A percentile compares a stretch with the other conserved stretches of the same genome.
These are phyloP conservation scores for Leccinum pachyderme DNA, from an alignment of 1,284 basidiomycete species.

Conservation along the genomic window DNA sequence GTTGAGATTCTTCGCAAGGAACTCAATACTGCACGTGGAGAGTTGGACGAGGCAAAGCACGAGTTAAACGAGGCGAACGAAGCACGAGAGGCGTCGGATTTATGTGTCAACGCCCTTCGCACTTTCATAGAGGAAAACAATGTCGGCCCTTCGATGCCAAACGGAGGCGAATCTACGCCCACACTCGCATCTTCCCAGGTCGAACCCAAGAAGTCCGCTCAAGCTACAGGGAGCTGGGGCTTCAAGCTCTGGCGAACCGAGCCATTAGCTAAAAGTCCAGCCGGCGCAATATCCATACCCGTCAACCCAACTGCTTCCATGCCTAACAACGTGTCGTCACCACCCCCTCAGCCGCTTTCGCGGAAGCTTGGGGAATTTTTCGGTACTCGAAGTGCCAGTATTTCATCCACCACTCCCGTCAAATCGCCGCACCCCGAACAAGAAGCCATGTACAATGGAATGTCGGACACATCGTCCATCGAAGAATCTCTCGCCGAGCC, in stretches of 20 bases:
- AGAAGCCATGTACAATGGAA: constrained; percentile 43
- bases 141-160: constrained; percentile 40
- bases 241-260: constrained; percentile 66
- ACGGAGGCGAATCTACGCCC: constrained; percentile 13
- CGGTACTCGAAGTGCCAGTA: constrained; percentile 47
- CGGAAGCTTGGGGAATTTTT: constrained; percentile 72
- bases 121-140: constrained; percentile 82
- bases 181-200: constrained; percentile 34
- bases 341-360: constrained; percentile 42
- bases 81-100: constrained; percentile 83
- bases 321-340: constrained; percentile 21
- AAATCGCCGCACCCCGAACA: constrained; percentile 36
- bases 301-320: constrained; percentile 32
- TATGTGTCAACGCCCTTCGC: constrained; percentile 76
- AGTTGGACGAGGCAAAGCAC: constrained; percentile 62
- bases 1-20: constrained; percentile 63
- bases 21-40: constrained; percentile 51
- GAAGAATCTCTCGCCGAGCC: constrained; percentile 46
- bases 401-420: constrained; percentile 41
- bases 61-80: constrained; percentile 78
- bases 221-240: constrained; percentile 44
- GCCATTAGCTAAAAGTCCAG: constrained; percentile 27
- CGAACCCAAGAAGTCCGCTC: constrained; percentile 37
- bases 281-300: constrained; percentile 26
- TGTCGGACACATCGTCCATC: constrained; percentile 55